Conservation (phyloP, 2,329 filamentous ascomycete genomes). For the Zalaria obscura region DNA sequence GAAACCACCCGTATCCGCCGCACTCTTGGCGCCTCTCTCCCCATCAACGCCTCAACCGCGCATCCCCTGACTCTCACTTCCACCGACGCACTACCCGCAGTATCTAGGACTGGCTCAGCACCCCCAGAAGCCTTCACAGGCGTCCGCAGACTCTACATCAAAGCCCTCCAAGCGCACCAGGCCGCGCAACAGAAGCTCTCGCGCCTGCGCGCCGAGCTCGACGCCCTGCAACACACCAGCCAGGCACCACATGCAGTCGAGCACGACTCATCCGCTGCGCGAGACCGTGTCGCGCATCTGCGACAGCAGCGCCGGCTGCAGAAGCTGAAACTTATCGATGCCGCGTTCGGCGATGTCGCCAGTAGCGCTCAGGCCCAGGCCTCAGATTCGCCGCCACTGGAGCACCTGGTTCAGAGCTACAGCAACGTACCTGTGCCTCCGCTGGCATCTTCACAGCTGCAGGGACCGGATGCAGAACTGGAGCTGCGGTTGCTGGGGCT, state of each 20-base stretch:
- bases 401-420: neutral
- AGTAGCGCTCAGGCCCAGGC: too few relatives aligned
- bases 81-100: neutral
- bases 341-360: neutral
- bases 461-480: neutral
- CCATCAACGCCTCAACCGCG: neutral
- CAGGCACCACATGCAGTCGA: neutral
- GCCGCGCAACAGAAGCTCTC: neutral
- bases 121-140: neutral
- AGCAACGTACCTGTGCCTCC: neutral
- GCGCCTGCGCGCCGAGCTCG: neutral
- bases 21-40: neutral
- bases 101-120: neutral
- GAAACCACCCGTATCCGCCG: constrained; percentile 2
- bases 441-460: neutral
- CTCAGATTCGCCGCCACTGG: neutral
- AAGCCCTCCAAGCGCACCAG: constrained; percentile 1
- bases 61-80: neutral
- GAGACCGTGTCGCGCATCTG: neutral
- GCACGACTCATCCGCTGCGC: neutral
- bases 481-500: constrained; percentile 2
- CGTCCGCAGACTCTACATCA: neutral
- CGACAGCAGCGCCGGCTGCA: neutral
- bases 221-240: neutral
- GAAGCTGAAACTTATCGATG: neutral